Conservation (phyloP, 129 eudicot genomes). For the Pittosporum tobira region DNA sequence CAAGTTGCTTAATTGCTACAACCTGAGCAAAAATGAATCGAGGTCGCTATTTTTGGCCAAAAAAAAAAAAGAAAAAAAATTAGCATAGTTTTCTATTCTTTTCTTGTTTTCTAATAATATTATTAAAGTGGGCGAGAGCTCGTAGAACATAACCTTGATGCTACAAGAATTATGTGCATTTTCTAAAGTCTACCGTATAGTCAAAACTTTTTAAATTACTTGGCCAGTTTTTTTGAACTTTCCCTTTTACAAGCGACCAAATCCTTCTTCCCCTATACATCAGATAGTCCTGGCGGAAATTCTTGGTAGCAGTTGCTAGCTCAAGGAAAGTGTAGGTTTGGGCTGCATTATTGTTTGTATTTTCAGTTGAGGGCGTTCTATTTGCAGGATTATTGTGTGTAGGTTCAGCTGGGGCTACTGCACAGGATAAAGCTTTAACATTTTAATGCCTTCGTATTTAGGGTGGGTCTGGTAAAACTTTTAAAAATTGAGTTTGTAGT, state of each 20-base stretch:
- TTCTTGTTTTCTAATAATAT: no score
- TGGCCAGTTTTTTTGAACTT: conserved; percentile 40
- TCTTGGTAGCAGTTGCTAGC: conserved; percentile 59
- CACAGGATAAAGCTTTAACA: not conserved
- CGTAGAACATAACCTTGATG: no score
- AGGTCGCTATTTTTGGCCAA: not conserved
- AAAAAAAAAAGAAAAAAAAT: not conserved
- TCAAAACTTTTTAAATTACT: conserved; percentile 33
- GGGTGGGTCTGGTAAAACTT: no score
- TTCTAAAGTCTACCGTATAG: no score
- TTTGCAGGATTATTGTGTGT: conserved; percentile 12
- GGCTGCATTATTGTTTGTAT: conserved; percentile 29
- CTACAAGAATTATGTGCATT: no score
- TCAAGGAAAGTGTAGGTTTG: conserved; percentile 61
- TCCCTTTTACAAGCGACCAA: conserved; percentile 70
- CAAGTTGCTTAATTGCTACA: conserved; percentile 73
- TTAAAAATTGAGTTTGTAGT: no score
- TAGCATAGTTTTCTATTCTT: no score
- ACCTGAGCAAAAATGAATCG: conserved; percentile 22
- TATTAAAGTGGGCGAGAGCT: no score
- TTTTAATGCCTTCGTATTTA: not conserved
- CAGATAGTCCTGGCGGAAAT: conserved; percentile 59
- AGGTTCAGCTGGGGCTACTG: conserved; percentile 19
- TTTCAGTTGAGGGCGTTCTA: conserved; percentile 19
- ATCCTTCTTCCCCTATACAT: conserved; percentile 84